Conservation (phyloP, 148 eudicot genomes). For the Euryodendron excelsum region DNA sequence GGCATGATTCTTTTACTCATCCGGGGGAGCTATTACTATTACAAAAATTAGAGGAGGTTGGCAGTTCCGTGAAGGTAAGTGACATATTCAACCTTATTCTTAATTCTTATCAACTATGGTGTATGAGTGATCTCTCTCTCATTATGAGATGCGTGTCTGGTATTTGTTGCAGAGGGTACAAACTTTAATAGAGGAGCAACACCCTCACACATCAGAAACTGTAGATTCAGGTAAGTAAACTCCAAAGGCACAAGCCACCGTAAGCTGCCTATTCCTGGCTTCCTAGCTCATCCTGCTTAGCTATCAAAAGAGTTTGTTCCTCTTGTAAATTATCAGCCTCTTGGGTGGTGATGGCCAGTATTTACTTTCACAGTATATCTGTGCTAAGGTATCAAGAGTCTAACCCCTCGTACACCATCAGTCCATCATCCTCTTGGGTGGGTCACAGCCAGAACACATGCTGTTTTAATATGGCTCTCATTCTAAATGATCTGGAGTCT, state of each 20-base stretch:
- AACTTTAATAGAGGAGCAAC: constrained; percentile 50
- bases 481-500: no score
- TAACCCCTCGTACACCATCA: no score
- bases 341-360: no score
- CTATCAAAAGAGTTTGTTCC: no score
- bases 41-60: constrained; percentile 80
- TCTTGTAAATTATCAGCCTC: no score
- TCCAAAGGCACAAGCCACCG: neutral
- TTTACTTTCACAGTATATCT: no score
- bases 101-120: neutral
- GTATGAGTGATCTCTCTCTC: neutral
- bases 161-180: constrained; percentile 57
- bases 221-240: constrained; percentile 34
- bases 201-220: constrained; percentile 30
- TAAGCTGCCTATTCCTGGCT: neutral
- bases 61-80: constrained; percentile 73
- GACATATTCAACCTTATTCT: neutral
- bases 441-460: no score
- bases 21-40: constrained; percentile 51
- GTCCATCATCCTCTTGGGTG: no score
- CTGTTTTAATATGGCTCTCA: neutral
- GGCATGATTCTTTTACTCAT: constrained; percentile 40
- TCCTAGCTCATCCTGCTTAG: no score
- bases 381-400: no score
- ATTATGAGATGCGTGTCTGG: constrained; percentile 1